Evolutionary conservation across 192 early-diverging fungal genomes (phyloP), one percentile per base, ranked within the genome.

Genomic region (Coemansia sp.): DNA sequence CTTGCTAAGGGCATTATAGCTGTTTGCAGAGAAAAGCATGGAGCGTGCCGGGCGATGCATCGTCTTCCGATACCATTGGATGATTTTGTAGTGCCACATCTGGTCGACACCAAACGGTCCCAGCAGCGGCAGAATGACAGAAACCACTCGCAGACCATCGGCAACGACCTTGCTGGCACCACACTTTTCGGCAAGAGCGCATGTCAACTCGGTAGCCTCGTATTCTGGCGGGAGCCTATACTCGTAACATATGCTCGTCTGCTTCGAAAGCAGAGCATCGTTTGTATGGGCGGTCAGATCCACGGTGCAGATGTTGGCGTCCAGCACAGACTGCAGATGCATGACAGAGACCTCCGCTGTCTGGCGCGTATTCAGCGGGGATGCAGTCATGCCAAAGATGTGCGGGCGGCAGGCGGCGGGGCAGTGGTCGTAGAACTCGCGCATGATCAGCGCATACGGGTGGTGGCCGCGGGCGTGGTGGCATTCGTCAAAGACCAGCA

Each of bases 401-500:
- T 88, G 89, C 12, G 96, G 96, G 15, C 89, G 75, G 12, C 79
- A 60, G 5, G 64, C 62, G 4, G 65, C 67, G 0, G 75, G 76
- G 23, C 77, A 78, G n/a, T 72, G 68, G 45, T 82, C 66, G 73
- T 96, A 96, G 71, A 95, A 94, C 57, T 92, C 87, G 43, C 85
- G 84, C 90, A 98, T 94, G 26, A 97, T 89, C 23, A 89, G 71
- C 57, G 89, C 84, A 75, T 92, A 95, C 0, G 90, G 88, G 66
- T 93, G 91, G 36, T 85, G 83, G 64, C 88, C 88, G 18, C 89
- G 79, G 6, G 94, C 86, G 72, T 98, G 92, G 78, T 98, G 96
- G 59, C 91, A 93, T 73, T 98, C 96, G 75, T 98, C 96, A 84
- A 98, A 93, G n/a, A 98, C 87, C 7, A 98, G 78, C 59, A 98